Percentiles rank a stretch among this genome's conserved stretches.
phyloP scores from a whole-genome alignment of 1,139 yeast species.

The Pichia sp. region DNA sequence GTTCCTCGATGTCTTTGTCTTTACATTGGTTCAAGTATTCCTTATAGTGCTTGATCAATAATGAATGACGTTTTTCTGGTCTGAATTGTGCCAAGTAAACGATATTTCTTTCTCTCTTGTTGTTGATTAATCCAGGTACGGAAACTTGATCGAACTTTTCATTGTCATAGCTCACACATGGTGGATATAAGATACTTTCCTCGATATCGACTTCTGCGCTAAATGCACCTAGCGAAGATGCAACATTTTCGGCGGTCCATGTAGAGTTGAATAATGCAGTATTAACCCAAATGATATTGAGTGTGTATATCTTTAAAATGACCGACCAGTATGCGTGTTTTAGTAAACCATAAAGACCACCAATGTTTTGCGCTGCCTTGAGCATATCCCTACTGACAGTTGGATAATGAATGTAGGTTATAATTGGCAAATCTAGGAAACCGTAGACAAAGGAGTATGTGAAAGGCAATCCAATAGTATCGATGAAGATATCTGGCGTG shows the following conservation, averaged over 20 bases:
- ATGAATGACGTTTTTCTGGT: slow-evolving; percentile 87
- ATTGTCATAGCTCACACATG: slow-evolving; percentile 26
- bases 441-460: slow-evolving; percentile 62
- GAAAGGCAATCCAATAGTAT: slow-evolving; percentile 94
- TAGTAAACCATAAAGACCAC: slow-evolving; percentile 27
- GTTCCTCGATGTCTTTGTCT: slow-evolving; percentile 10
- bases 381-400: slow-evolving; percentile 88
- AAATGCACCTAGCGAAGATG: slow-evolving; percentile 49
- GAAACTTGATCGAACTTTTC: slow-evolving; percentile 20
- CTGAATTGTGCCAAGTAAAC: slow-evolving; percentile 91
- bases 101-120: slow-evolving; percentile 45
- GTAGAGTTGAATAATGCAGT: slow-evolving; percentile 79
- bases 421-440: slow-evolving; percentile 65
- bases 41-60: slow-evolving; percentile 64
- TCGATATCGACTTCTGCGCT: slow-evolving; percentile 14
- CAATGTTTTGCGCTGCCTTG: slow-evolving; percentile 40
- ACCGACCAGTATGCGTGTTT: slow-evolving; percentile 73
- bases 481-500: slow-evolving; percentile 90
- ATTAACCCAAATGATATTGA: slow-evolving; percentile 65
- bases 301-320: slow-evolving; percentile 60
- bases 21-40: slow-evolving; percentile 37
- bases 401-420: slow-evolving; percentile 93
- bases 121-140: slow-evolving; percentile 15
- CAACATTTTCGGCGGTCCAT: slow-evolving; percentile 84
- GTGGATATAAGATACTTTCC: slow-evolving; percentile 64